Conservation (phyloP, 1,139 yeast genomes). For the Lodderomyces elongisporus region DNA sequence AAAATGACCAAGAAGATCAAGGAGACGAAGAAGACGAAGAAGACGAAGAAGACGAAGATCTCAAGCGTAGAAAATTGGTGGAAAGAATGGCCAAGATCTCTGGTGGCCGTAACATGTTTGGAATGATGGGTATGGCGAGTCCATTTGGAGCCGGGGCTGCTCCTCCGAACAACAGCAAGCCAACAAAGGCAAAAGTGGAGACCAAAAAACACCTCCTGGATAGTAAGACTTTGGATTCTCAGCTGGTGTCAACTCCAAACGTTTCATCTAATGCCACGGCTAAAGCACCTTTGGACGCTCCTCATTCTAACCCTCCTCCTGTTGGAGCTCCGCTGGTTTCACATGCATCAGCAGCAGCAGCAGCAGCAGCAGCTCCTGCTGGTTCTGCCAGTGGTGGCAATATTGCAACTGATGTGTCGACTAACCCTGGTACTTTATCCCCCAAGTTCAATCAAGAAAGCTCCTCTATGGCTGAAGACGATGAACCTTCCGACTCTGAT, state of each 20-base stretch:
- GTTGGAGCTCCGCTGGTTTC: constrained; percentile 5
- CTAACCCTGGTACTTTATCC: neutral
- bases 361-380: constrained; percentile 4
- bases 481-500: constrained; percentile 17
- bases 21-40: constrained; percentile 24
- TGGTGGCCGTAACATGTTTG: constrained; percentile 86
- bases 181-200: constrained; percentile 4
- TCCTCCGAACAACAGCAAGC: constrained; percentile 5
- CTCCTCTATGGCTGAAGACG: constrained; percentile 29
- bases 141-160: constrained; percentile 21
- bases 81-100: constrained; percentile 96
- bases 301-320: neutral
- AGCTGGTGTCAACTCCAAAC: neutral
- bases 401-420: neutral
- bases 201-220: neutral
- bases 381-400: neutral
- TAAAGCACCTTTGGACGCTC: constrained; percentile 1
- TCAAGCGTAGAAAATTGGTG: constrained; percentile 70
- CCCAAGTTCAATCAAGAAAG: constrained; percentile 15
- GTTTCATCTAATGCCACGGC: constrained; percentile 9
- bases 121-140: constrained; percentile 65
- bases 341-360: constrained; percentile 12
- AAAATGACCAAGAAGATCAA: constrained; percentile 14
- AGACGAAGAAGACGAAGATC: constrained; percentile 67
- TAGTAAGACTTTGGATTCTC: neutral